Evolutionary conservation across 2,329 filamentous ascomycete genomes (phyloP).

Genomic region (Colletotrichum euphorbiae): DNA sequence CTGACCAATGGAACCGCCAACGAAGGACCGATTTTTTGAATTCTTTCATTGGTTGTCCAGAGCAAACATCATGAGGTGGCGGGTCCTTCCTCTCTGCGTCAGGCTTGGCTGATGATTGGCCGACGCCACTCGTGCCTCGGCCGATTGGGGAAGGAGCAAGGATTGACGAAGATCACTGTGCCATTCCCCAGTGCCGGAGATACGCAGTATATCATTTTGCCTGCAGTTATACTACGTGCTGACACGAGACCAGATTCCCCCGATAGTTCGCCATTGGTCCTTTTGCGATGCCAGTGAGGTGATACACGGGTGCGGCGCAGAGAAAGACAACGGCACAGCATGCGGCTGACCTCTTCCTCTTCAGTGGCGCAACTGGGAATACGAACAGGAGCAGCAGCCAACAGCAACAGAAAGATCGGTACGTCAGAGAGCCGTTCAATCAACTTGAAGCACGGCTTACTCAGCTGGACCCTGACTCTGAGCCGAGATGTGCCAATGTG

Average conservation of each 20-base stretch:
- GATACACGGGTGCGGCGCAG: not conserved
- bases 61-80: slow-evolving; percentile 19
- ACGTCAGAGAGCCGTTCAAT: not conserved
- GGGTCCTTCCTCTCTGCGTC: not conserved
- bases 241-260: not conserved
- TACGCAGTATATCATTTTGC: not conserved
- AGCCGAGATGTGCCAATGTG: not conserved
- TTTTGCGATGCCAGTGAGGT: not conserved
- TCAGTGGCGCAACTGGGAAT: not conserved
- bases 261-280: not conserved
- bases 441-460: not conserved
- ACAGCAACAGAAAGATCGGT: too few relatives aligned
- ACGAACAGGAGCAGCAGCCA: not conserved
- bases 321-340: not conserved
- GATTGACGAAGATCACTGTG: not conserved
- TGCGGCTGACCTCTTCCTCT: not conserved
- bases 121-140: not conserved
- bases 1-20: too few relatives aligned
- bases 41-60: not conserved
- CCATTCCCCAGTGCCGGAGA: not conserved
- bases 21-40: slow-evolving; percentile 5
- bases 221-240: not conserved
- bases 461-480: not conserved
- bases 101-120: slow-evolving; percentile 10
- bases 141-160: slow-evolving; percentile 25